Percentiles rank a stretch among this genome's conserved stretches.
Evolutionary conservation across 495 filamentous ascomycete genomes (phyloP).

Genomic region (Rostrohypoxylon terebratum): DNA sequence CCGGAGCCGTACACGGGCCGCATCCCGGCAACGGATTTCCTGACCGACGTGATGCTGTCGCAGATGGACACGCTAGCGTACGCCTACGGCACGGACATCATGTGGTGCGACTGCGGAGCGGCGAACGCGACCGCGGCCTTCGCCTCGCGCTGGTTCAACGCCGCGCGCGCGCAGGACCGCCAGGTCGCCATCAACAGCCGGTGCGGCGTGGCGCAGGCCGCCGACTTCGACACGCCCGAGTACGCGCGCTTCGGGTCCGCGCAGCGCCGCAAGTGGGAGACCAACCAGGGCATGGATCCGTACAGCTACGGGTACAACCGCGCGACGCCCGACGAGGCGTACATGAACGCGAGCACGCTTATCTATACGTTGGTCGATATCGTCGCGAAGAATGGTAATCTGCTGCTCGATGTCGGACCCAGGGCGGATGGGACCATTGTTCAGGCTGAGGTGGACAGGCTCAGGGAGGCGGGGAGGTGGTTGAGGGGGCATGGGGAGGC

Average conservation of each 20-base stretch:
- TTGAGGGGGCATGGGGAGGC: slow-evolving; percentile 64
- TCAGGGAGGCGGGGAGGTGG: slow-evolving; percentile 64
- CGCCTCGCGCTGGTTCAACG: slow-evolving; percentile 62
- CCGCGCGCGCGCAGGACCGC: slow-evolving; percentile 48
- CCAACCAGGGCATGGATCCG: slow-evolving; percentile 67
- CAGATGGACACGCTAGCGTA: slow-evolving; percentile 63
- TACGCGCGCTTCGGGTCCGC: slow-evolving; percentile 62
- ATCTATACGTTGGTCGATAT: slow-evolving; percentile 63
- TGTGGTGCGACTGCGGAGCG: slow-evolving; percentile 69
- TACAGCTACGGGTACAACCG: slow-evolving; percentile 67
- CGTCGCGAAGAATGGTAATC: slow-evolving; percentile 67
- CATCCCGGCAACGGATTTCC: slow-evolving; percentile 59
- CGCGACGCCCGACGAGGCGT: slow-evolving; percentile 58
- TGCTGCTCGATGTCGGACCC: slow-evolving; percentile 67
- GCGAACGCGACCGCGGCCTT: slow-evolving; percentile 63
- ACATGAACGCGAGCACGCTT: slow-evolving; percentile 63
- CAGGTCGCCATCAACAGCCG: slow-evolving; percentile 66
- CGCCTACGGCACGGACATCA: slow-evolving; percentile 63
- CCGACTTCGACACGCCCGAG: slow-evolving; percentile 65
- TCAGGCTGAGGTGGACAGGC: slow-evolving; percentile 57
- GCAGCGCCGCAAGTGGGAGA: slow-evolving; percentile 67
- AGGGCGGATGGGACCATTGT: slow-evolving; percentile 65
- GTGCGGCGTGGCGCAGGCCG: slow-evolving; percentile 60
- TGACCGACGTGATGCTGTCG: slow-evolving; percentile 62
- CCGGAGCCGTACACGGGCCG: slow-evolving; percentile 63